These are phyloP conservation scores for Podaxis sp. DNA, from an alignment of 768 basidiomycete genomes.

Conservation along the genomic window DNA sequence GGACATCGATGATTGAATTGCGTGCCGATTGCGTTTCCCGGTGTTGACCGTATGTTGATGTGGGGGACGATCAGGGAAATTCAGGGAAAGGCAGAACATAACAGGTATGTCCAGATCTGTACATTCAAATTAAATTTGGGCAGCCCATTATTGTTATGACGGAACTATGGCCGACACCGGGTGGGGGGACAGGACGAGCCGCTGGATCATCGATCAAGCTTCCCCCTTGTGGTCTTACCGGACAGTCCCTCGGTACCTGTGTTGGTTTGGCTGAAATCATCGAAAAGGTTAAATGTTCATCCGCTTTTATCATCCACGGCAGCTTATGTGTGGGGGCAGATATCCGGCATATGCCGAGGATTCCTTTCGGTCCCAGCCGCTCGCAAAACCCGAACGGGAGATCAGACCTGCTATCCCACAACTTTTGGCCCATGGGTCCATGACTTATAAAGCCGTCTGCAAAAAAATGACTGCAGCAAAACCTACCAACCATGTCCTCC, in stretches of 20 bases:
- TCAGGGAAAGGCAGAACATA: slow-evolving; percentile 5
- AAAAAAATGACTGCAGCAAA: slow-evolving; percentile 25
- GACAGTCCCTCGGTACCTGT: slow-evolving; percentile 22
- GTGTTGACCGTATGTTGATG: neutral
- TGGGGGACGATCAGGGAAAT: neutral
- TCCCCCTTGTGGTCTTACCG: slow-evolving; percentile 20
- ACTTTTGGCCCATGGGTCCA: slow-evolving; percentile 20
- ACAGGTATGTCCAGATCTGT: slow-evolving; percentile 4
- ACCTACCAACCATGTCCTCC: slow-evolving; percentile 34
- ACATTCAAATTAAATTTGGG: neutral
- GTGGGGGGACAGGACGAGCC: neutral
- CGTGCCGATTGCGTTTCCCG: slow-evolving; percentile 12
- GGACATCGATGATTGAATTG: slow-evolving; percentile 7
- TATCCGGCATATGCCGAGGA: slow-evolving; percentile 10
- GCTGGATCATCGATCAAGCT: slow-evolving; percentile 5
- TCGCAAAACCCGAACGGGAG: slow-evolving; percentile 14
- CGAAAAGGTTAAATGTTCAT: slow-evolving; percentile 12
- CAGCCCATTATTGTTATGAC: neutral
- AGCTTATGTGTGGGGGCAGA: neutral
- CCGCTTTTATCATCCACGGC: slow-evolving; percentile 14
- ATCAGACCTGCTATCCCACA: slow-evolving; percentile 19
- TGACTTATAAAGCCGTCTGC: slow-evolving; percentile 36
- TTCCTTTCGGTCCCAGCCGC: slow-evolving; percentile 19
- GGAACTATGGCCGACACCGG: neutral
- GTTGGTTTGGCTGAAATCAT: slow-evolving; percentile 4